Evolutionary conservation across 2,329 filamentous ascomycete genomes (phyloP).

Genomic region (Phoma sp.): DNA sequence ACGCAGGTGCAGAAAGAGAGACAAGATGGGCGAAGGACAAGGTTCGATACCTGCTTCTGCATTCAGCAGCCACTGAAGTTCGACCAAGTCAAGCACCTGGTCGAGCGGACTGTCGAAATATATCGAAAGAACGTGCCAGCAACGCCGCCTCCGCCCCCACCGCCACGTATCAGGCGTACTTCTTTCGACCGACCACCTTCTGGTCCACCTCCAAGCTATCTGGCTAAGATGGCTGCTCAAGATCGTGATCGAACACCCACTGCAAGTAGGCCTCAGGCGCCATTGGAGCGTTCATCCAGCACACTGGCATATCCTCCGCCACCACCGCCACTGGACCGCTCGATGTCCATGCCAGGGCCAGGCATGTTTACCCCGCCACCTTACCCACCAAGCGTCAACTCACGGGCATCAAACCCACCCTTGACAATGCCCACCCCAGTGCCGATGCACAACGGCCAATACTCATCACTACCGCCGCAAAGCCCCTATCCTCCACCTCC

Average conservation of each 20-base stretch:
- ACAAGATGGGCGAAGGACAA: conserved; percentile 39
- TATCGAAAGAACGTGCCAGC: conserved; percentile 36
- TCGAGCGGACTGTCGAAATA: conserved; percentile 49
- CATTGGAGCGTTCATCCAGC: conserved; percentile 31
- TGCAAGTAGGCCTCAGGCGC: conserved; percentile 23
- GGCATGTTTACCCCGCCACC: conserved; percentile 17
- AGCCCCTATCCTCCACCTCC: conserved; percentile 11
- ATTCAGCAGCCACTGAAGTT: conserved; percentile 45
- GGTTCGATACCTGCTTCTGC: conserved; percentile 44
- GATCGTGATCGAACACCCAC: conserved; percentile 38
- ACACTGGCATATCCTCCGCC: conserved; percentile 22
- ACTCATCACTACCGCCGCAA: conserved; percentile 14
- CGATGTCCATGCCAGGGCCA: conserved; percentile 34
- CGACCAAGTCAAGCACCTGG: conserved; percentile 43
- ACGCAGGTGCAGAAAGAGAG: conserved; percentile 44
- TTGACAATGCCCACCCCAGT: conserved; percentile 18
- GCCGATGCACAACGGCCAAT: conserved; percentile 10
- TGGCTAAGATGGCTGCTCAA: conserved; percentile 7
- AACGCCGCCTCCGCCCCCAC: conserved; percentile 22
- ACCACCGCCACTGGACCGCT: conserved; percentile 36
- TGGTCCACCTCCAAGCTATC: conserved; percentile 5
- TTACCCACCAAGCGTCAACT: conserved; percentile 15
- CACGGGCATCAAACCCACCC: conserved; percentile 24
- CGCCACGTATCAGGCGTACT: conserved; percentile 21
- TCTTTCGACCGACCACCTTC: conserved; percentile 33